Percentiles rank a stretch among this genome's conserved stretches.
phyloP scores from a whole-genome alignment of 495 filamentous ascomycete genomes.

The Pseudotulostoma volvatum region DNA sequence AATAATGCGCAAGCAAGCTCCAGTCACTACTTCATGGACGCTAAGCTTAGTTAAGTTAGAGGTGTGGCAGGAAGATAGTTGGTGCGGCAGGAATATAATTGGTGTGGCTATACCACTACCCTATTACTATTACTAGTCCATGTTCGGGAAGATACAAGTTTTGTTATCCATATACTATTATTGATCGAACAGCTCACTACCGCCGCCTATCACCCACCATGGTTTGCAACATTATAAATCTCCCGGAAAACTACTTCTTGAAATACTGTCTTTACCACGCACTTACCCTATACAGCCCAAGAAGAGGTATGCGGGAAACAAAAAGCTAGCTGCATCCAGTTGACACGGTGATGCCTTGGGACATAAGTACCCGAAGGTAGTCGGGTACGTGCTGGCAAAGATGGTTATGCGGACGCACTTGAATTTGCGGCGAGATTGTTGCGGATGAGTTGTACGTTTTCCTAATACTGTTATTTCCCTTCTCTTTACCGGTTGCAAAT shows the following conservation, averaged over 20 bases:
- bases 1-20: too few relatives aligned
- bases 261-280: constrained; percentile 99
- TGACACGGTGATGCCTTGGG: constrained; percentile 16
- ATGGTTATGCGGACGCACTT: constrained; percentile 98
- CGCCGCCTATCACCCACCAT: constrained; percentile 92
- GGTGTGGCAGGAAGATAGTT: too few relatives aligned
- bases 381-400: constrained; percentile 97
- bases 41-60: too few relatives aligned
- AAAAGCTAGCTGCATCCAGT: constrained; percentile 3
- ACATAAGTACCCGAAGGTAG: constrained; percentile 90
- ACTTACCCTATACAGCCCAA: constrained; percentile 74
- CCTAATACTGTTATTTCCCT: too few relatives aligned
- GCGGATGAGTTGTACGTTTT: constrained; percentile 86
- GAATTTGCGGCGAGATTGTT: constrained; percentile 94
- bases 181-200: too few relatives aligned
- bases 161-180: too few relatives aligned
- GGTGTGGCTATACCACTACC: too few relatives aligned
- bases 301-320: constrained; percentile 30
- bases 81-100: too few relatives aligned
- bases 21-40: too few relatives aligned
- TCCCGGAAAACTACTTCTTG: constrained; percentile 98
- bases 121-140: too few relatives aligned
- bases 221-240: constrained; percentile 94
- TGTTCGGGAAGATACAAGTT: too few relatives aligned
- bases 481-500: too few relatives aligned